Evolutionary conservation across 2,329 filamentous ascomycete species (phyloP), one percentile per base, ranked within the genome.

Genomic region (Stylonectria norvegica): DNA sequence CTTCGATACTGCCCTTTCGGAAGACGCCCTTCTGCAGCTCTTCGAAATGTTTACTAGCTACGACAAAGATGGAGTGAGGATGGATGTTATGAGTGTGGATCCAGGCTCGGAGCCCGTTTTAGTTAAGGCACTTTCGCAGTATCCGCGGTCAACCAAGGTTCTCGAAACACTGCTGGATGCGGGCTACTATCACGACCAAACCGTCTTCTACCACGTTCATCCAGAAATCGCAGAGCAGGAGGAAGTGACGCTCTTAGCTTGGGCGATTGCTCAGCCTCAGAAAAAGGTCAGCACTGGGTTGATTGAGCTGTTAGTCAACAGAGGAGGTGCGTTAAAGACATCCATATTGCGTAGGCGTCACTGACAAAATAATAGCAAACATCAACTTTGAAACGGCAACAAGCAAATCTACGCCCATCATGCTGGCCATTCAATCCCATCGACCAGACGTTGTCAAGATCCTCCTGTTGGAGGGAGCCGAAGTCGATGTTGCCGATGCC

Each of bases 241-340:
- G 56, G 62, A 68, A 8, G 69, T 81, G 31, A 76, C 76, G 2
- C 64, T 81, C 2, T 62, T 85, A 6, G 64, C 75, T 36, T 85
- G 81, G 81, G 72, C 78, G 0, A 66, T 85, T 36, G 62, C 77
- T 5, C 79, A 83, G 47, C 76, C 78, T 0, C 77, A 82, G 47
- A 84, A 83, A 58, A 73, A 72, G 45, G 70, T 84, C 36, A 81
- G 78, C 58, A 78, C 74, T 22, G 58, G 66, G 4, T 63, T 84
- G 30, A 75, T 86, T 40, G 67, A 75, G 46, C 59, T 78, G 34
- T 64, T 85, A 15, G 61, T 85, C n/a, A 63, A 53, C 56, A 69
- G 46, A 54, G 72, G 34, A 33, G 62, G 64, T 66, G 51, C 14
- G 16, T 51, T 41, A 43, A 22, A 16, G 11, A 23, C 34, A 34